Evolutionary conservation across 768 basidiomycete species (phyloP).

Genomic region (Pisolithus marmoratus): DNA sequence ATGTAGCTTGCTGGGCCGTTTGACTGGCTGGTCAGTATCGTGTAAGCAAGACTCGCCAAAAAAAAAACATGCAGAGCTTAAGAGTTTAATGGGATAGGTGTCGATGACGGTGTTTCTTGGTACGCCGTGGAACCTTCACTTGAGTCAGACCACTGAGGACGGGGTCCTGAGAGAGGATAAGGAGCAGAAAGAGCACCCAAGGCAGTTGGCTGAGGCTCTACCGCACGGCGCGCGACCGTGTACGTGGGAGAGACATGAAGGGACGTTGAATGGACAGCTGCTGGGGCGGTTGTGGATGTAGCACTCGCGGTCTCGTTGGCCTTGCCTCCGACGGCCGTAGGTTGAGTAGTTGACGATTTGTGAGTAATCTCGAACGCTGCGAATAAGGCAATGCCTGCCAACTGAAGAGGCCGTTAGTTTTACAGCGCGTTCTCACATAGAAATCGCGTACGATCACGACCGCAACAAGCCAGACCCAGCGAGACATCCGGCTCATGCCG

Average conservation of each 20-base stretch:
- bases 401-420: conserved; percentile 21
- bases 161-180: background rate
- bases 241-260: conserved; percentile 55
- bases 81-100: conserved; percentile 9
- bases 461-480: conserved; percentile 71
- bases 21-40: background rate
- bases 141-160: conserved; percentile 1
- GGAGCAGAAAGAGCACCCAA: conserved; percentile 5
- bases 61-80: background rate
- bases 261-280: conserved; percentile 14
- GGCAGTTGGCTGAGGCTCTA: conserved; percentile 11
- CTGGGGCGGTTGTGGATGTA: conserved; percentile 12
- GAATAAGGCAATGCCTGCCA: conserved; percentile 51
- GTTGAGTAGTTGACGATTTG: conserved; percentile 44
- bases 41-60: background rate
- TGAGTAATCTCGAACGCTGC: conserved; percentile 57
- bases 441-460: conserved; percentile 44
- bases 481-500: conserved; percentile 46
- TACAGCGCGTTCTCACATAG: background rate
- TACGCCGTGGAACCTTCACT: conserved; percentile 3
- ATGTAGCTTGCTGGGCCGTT: no score
- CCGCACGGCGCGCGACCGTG: conserved; percentile 44
- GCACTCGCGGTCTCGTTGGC: conserved; percentile 36
- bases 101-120: conserved; percentile 7
- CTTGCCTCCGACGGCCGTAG: conserved; percentile 61